Conservation (phyloP, 306 rosid genomes). For the Acacia crassicarpa region DNA sequence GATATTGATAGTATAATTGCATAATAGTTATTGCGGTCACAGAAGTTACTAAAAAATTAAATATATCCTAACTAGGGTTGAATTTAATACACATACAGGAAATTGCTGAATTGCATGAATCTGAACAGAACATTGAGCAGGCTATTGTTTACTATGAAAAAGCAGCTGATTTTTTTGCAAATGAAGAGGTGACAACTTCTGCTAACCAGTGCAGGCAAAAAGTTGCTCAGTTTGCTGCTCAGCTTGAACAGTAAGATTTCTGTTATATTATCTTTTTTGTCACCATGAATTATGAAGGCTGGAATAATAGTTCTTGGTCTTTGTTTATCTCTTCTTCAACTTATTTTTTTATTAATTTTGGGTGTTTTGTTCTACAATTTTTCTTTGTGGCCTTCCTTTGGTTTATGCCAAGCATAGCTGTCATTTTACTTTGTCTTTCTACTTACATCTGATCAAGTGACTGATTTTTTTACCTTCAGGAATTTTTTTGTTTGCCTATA, state of each 20-base stretch:
- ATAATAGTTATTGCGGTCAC: not conserved
- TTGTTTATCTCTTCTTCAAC: not conserved
- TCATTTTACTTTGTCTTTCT: not conserved
- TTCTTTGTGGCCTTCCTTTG: slow-evolving; percentile 7
- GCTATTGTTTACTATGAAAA: slow-evolving; percentile 78
- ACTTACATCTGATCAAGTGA: slow-evolving; percentile 1
- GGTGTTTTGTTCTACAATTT: not conserved
- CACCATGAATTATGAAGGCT: slow-evolving; percentile 7
- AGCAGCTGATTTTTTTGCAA: slow-evolving; percentile 85
- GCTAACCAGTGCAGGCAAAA: slow-evolving; percentile 97
- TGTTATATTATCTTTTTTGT: slow-evolving; percentile 12
- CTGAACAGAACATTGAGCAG: slow-evolving; percentile 79
- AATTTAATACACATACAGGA: slow-evolving; percentile 52
- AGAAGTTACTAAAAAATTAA: not conserved
- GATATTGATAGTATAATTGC: not conserved
- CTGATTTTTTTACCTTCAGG: not conserved
- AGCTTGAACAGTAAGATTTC: slow-evolving; percentile 77
- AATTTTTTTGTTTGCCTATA: slow-evolving; percentile 8
- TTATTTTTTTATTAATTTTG: not conserved
- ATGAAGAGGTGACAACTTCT: slow-evolving; percentile 78
- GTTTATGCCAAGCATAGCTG: not conserved
- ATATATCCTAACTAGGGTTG: slow-evolving; percentile 21
- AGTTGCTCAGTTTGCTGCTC: slow-evolving; percentile 95
- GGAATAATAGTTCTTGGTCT: not conserved
- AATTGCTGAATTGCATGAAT: slow-evolving; percentile 86